A percentile compares a stretch with the other conserved stretches of the same genome.
Conservation (phyloP, 306 rosid species). For the Trifolium fragiferum region DNA sequence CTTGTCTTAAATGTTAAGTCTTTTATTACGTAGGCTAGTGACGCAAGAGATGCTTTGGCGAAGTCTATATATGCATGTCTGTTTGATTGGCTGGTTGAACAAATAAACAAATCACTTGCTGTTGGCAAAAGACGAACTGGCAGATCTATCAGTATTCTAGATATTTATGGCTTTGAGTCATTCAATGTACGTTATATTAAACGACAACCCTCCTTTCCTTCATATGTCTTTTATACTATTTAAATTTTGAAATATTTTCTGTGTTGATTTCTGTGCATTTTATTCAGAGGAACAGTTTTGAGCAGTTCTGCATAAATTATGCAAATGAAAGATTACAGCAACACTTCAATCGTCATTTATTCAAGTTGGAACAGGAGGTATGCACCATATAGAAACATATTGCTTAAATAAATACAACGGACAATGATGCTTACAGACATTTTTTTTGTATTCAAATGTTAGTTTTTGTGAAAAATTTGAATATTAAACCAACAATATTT, state of each 20-base stretch:
- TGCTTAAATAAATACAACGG: constrained; percentile 30
- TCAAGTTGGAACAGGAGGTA: constrained; percentile 99
- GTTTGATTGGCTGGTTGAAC: constrained; percentile 97
- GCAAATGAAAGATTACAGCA: constrained; percentile 98
- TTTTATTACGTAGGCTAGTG: constrained; percentile 69
- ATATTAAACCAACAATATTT: not conserved
- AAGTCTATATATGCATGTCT: constrained; percentile 91
- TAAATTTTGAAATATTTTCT: constrained; percentile 37
- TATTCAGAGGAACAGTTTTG: constrained; percentile 91
- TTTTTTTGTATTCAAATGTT: constrained; percentile 13
- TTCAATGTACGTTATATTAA: constrained; percentile 76
- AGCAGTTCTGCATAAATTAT: constrained; percentile 98
- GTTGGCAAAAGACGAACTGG: constrained; percentile 97
- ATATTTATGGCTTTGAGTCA: constrained; percentile 98
- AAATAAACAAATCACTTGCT: constrained; percentile 95
- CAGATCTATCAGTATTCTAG: constrained; percentile 98
- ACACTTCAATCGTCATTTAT: constrained; percentile 97
- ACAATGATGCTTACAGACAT: constrained; percentile 1
- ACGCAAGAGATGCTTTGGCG: constrained; percentile 98
- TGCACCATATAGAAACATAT: constrained; percentile 14
- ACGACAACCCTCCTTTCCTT: constrained; percentile 17
- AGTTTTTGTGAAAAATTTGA: constrained; percentile 10
- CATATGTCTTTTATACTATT: constrained; percentile 1
- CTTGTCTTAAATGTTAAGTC: constrained; percentile 24
- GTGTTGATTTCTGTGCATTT: constrained; percentile 26